Evolutionary conservation across 345 rosid genomes (phyloP).

Genomic region (Nasturtium officinale): DNA sequence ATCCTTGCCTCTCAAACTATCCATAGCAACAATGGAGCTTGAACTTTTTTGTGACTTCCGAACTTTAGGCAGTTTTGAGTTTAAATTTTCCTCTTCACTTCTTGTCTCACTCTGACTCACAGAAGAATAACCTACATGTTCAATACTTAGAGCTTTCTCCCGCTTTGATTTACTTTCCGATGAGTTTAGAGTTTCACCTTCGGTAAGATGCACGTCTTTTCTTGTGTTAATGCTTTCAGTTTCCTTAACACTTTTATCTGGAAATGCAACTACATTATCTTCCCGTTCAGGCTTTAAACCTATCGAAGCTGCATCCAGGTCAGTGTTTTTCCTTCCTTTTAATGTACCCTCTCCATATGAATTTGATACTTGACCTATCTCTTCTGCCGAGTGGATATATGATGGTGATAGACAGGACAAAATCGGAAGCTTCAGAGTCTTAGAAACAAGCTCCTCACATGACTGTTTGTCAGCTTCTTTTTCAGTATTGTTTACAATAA

Average conservation of each 20-base stretch:
- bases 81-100: conserved; percentile 42
- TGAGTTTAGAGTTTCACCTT: conserved; percentile 46
- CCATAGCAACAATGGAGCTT: conserved; percentile 46
- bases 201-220: conserved; percentile 48
- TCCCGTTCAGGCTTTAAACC: conserved; percentile 46
- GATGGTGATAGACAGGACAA: conserved; percentile 55
- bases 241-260: conserved; percentile 49
- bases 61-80: conserved; percentile 48
- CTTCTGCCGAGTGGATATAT: conserved; percentile 44
- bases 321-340: conserved; percentile 34
- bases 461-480: conserved; percentile 46
- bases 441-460: conserved; percentile 73
- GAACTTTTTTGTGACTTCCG: conserved; percentile 29
- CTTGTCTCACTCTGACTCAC: conserved; percentile 47
- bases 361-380: conserved; percentile 42
- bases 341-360: conserved; percentile 41
- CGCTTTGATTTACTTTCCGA: conserved; percentile 48
- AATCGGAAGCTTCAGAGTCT: conserved; percentile 70
- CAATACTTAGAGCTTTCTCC: conserved; percentile 47
- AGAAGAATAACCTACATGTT: conserved; percentile 39
- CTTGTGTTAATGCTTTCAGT: conserved; percentile 50
- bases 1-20: conserved; percentile 47
- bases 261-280: conserved; percentile 49
- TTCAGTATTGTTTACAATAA: conserved; percentile 46
- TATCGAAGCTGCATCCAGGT: conserved; percentile 27